These are phyloP conservation scores for Fusarium sp. DNA, from an alignment of 2,329 filamentous ascomycete genomes.

Conservation along the genomic window DNA sequence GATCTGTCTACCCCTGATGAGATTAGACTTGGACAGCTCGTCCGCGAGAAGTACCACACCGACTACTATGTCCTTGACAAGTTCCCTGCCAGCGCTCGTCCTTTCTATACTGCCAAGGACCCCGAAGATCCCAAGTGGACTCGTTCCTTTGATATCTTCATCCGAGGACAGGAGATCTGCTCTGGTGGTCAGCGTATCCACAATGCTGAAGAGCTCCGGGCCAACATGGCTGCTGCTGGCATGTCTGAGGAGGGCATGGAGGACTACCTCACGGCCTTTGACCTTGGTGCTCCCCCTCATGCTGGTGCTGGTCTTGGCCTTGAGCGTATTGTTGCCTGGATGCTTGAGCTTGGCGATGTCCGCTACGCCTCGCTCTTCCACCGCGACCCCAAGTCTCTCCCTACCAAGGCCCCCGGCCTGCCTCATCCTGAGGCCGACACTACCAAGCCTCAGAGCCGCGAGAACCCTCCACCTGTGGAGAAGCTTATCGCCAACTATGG, in stretches of 20 bases:
- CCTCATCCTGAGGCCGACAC: conserved; percentile 91
- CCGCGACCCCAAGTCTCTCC: conserved; percentile 88
- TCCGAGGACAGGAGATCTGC: conserved; percentile 91
- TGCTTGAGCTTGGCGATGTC: conserved; percentile 89
- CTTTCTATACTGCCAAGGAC: conserved; percentile 92
- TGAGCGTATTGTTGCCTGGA: conserved; percentile 86
- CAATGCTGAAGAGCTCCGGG: conserved; percentile 76
- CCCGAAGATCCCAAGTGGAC: conserved; percentile 77
- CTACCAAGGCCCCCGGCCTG: conserved; percentile 72
- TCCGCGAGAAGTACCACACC: conserved; percentile 86
- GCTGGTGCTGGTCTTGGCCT: conserved; percentile 90
- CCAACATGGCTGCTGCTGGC: conserved; percentile 79
- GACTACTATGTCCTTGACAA: conserved; percentile 97
- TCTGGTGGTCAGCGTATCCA: conserved; percentile 95
- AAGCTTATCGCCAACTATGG: conserved; percentile 96
- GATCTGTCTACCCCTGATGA: conserved; percentile 88
- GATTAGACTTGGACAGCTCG: conserved; percentile 83
- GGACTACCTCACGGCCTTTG: conserved; percentile 89
- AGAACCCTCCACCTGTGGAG: conserved; percentile 77
- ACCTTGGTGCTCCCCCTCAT: conserved; percentile 88
- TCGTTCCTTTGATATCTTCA: conserved; percentile 95
- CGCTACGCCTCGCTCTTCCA: conserved; percentile 88
- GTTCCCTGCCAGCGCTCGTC: conserved; percentile 84
- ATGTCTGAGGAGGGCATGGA: conserved; percentile 86
- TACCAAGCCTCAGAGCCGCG: conserved; percentile 57